Conservation (phyloP, 352 stramenopile genomes). For the Phytopythium mirpurense region DNA sequence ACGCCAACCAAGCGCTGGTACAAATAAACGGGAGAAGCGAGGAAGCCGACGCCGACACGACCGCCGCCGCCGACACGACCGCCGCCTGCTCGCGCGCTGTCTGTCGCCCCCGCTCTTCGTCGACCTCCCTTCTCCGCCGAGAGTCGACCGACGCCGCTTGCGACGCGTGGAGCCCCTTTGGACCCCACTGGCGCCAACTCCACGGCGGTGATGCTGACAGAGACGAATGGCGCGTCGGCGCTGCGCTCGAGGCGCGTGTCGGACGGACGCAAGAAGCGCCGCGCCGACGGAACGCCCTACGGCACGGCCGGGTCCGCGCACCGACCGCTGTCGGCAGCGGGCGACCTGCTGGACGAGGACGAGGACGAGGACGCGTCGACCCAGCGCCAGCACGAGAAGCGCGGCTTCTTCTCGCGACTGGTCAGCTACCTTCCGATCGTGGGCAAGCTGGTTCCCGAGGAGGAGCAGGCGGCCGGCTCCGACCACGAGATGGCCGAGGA, state of each 20-base stretch:
- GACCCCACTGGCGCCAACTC: too few relatives aligned
- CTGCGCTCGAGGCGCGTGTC: conserved; percentile 8
- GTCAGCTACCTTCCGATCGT: conserved; percentile 67
- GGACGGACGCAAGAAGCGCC: conserved; percentile 25
- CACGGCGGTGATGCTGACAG: conserved; percentile 20
- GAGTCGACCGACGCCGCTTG: too few relatives aligned
- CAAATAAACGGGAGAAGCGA: too few relatives aligned
- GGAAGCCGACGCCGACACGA: too few relatives aligned
- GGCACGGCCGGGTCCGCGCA: conserved; percentile 18
- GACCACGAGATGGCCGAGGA: conserved; percentile 10
- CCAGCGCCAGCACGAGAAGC: conserved; percentile 5
- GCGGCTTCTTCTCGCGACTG: conserved; percentile 47
- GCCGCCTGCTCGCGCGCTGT: too few relatives aligned
- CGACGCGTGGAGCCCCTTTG: too few relatives aligned
- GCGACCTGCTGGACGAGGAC: conserved; percentile 14
- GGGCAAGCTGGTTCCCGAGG: conserved; percentile 39
- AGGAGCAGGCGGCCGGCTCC: conserved; percentile 18
- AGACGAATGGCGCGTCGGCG: conserved; percentile 14
- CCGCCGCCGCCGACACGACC: too few relatives aligned
- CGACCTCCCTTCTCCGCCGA: too few relatives aligned
- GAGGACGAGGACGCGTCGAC: conserved; percentile 11
- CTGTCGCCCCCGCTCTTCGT: too few relatives aligned
- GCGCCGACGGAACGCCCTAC: conserved; percentile 35
- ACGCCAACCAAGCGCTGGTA: too few relatives aligned
- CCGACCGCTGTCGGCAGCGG: conserved; percentile 1